Conservation (phyloP, 306 rosid species). For the Cicer yamashitae region DNA sequence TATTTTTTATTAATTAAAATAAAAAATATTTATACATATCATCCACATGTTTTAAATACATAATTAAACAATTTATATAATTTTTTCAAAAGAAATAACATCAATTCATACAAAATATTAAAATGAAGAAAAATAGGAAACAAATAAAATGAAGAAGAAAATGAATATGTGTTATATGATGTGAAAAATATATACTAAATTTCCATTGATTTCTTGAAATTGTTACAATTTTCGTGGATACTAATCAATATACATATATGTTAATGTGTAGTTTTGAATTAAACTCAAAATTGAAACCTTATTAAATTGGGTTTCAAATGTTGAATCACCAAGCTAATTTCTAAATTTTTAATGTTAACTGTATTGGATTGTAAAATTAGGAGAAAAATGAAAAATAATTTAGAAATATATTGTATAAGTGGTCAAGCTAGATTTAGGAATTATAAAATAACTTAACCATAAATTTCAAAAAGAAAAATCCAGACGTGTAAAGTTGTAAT, state of each 20-base stretch:
- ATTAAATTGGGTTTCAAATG: background rate
- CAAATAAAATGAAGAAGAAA: too few relatives aligned
- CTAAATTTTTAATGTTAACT: background rate
- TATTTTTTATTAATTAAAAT: too few relatives aligned
- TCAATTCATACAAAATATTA: too few relatives aligned
- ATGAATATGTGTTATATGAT: slow-evolving; percentile 20
- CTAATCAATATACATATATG: slow-evolving; percentile 44
- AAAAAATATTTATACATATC: too few relatives aligned
- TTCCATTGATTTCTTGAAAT: slow-evolving; percentile 42
- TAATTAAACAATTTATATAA: too few relatives aligned
- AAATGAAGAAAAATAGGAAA: slow-evolving; percentile 34
- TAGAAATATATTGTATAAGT: background rate
- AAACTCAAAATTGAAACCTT: background rate
- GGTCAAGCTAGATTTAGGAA: background rate
- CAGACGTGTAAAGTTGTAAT: background rate
- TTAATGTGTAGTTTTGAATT: slow-evolving; percentile 33
- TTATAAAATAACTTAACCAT: background rate
- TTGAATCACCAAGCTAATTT: background rate
- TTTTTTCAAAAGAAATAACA: too few relatives aligned
- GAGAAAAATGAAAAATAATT: background rate
- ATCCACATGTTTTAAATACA: too few relatives aligned
- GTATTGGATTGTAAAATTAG: background rate
- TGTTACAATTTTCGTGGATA: slow-evolving; percentile 48
- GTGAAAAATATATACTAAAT: slow-evolving; percentile 38
- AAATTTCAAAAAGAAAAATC: background rate